Base-by-base conservation (phyloP, 208 protist genomes). In the Leishmania martiniquensis region DNA sequence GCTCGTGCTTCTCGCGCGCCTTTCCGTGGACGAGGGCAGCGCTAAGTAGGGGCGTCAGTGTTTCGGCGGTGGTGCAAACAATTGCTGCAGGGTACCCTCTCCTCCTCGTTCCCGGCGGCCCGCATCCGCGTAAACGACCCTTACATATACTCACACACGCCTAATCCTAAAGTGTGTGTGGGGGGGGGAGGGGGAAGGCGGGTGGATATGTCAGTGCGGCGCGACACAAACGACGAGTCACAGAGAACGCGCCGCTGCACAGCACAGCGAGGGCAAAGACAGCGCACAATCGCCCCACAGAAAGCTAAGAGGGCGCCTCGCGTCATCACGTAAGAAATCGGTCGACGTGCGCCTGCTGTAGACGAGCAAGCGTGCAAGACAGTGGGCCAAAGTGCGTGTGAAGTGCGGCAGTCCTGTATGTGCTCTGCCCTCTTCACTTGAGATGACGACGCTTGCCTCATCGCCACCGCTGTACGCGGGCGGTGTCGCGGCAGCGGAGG, bases 391-490 rank as follows among this genome's bases (percentile, higher is more conserved):
- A 37, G 57, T 22, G 63, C 5, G 17, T 39, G 20, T 42, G 63
- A 45, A 25, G 37, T 9, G 7, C 29, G 29, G 29, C 29, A 29
- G 32, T 37, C 22, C 25, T 51, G 66, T 39, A 44, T 54, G 66
- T 47, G 12, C 32, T 55, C 42, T 69, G 65, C 17, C 42, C 10
- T 51, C 4, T 37, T 29, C 39, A 57, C 17, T 37, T 32, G 32
- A 52, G 29, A 72, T 59, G 44, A 44, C 39, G 4, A 57, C 47
- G 47, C n/a, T 57, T 34, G 68, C 45, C 37, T 72, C 68, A 15
- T 72, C 68, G 68, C 20, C 68, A 25, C 49, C 70, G 70, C 32
- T 6, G 70, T 63, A 57, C 22, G 20, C 54, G 34, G 51, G 47
- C 52, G 52, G 54, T 49, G 22, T 29, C 49, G 7, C 39, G 6